Conservation (phyloP, 2,329 filamentous ascomycete genomes). For the Alternaria sp. region DNA sequence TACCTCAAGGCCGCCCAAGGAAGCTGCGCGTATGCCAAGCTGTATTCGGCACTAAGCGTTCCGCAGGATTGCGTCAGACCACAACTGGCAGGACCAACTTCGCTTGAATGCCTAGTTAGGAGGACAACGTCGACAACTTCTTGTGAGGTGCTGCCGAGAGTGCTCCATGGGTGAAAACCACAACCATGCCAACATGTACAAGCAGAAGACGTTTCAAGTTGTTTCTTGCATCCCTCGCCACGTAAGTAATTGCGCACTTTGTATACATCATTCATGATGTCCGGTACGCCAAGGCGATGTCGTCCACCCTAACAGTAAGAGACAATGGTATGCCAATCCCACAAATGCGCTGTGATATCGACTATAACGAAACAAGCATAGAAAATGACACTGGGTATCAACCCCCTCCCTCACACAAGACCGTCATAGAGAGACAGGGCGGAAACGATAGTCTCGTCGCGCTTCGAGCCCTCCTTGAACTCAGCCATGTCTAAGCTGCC, state of each 20-base stretch:
- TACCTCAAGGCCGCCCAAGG: constrained; percentile 20
- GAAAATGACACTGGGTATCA: constrained; percentile 40
- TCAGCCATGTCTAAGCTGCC: constrained; percentile 96
- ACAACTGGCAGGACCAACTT: background rate
- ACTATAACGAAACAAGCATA: constrained; percentile 40
- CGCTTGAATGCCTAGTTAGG: background rate
- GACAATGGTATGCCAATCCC: constrained; percentile 42
- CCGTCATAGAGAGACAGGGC: constrained; percentile 96
- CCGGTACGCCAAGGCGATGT: constrained; percentile 44
- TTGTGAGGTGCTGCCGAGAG: background rate
- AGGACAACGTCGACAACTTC: background rate
- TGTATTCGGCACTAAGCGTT: constrained; percentile 14
- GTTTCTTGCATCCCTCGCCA: constrained; percentile 19
- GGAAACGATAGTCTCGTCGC: constrained; percentile 98
- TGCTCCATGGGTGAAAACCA: background rate
- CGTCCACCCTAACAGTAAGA: constrained; percentile 42
- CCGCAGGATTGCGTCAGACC: constrained; percentile 6
- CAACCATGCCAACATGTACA: background rate
- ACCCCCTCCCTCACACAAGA: constrained; percentile 69
- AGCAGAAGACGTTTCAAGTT: background rate
- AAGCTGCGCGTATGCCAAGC: constrained; percentile 36
- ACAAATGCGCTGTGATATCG: constrained; percentile 53
- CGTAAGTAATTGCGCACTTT: constrained; percentile 26
- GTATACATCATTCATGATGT: constrained; percentile 48
- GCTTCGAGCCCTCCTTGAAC: constrained; percentile 99